Conservation (phyloP, 1,284 basidiomycete genomes). For the Agroathelia rolfsii region DNA sequence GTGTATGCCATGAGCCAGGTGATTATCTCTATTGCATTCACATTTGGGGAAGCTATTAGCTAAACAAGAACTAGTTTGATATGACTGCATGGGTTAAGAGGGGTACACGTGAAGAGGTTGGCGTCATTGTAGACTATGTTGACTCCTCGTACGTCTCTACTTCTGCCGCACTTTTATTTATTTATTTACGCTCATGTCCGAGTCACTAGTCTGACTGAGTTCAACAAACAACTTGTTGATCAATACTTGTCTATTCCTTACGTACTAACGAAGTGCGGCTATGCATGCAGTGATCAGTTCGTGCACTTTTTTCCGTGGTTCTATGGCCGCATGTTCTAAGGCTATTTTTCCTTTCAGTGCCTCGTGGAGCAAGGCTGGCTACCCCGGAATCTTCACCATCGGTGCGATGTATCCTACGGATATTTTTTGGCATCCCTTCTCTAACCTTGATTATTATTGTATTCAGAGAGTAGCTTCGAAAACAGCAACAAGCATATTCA, state of each 20-base stretch:
- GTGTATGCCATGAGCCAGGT: slow-evolving; percentile 89
- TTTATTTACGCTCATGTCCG: slow-evolving; percentile 11
- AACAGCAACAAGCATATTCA: slow-evolving; percentile 82
- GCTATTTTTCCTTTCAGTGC: slow-evolving; percentile 37
- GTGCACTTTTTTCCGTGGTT: slow-evolving; percentile 19
- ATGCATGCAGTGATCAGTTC: slow-evolving; percentile 90
- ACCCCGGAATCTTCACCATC: slow-evolving; percentile 75
- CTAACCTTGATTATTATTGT: slow-evolving; percentile 11
- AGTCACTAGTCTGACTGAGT: slow-evolving; percentile 56
- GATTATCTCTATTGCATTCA: slow-evolving; percentile 11
- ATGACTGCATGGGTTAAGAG: slow-evolving; percentile 96
- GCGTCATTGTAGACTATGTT: slow-evolving; percentile 85
- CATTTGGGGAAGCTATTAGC: slow-evolving; percentile 6
- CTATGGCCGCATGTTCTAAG: slow-evolving; percentile 20
- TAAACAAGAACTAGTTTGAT: slow-evolving; percentile 52
- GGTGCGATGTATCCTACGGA: slow-evolving; percentile 35
- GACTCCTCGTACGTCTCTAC: slow-evolving; percentile 42
- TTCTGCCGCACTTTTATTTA: slow-evolving; percentile 7
- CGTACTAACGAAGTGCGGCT: slow-evolving; percentile 80
- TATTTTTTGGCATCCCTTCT: slow-evolving; percentile 10
- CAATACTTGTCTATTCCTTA: slow-evolving; percentile 74
- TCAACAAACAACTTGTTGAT: slow-evolving; percentile 70
- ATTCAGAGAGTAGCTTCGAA: slow-evolving; percentile 57
- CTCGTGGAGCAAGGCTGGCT: slow-evolving; percentile 81
- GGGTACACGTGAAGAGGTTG: slow-evolving; percentile 81